A percentile compares a stretch with the other conserved stretches of the same genome.
phyloP scores from a whole-genome alignment of 2,329 filamentous ascomycete species.

The Colletotrichum sp. region DNA sequence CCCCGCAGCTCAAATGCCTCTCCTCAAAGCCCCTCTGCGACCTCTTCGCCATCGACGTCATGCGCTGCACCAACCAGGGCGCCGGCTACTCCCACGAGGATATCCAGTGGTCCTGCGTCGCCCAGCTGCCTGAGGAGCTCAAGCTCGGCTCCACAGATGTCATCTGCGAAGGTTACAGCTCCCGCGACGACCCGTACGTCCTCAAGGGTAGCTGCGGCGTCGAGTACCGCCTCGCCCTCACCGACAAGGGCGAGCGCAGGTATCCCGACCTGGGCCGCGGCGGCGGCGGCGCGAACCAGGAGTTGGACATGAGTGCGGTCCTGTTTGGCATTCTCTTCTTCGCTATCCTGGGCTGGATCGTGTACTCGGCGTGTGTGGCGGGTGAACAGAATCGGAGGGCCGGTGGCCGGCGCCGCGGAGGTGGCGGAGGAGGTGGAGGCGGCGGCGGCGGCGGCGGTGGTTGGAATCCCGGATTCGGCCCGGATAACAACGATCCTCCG shows the following conservation, averaged over 20 bases:
- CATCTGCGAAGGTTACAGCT: constrained; percentile 86
- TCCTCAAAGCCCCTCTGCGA: constrained; percentile 68
- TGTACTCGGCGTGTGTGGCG: constrained; percentile 56
- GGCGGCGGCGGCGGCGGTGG: constrained; percentile 45
- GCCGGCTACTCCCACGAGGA: constrained; percentile 79
- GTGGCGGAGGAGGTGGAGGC: constrained; percentile 44
- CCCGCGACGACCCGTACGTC: constrained; percentile 80
- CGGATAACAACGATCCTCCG: constrained; percentile 51
- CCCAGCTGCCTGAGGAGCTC: constrained; percentile 62
- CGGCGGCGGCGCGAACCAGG: constrained; percentile 35
- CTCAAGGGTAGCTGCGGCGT: constrained; percentile 92
- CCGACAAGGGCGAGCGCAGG: constrained; percentile 72
- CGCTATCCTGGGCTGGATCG: constrained; percentile 63
- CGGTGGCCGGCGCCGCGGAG: constrained; percentile 39
- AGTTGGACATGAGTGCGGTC: constrained; percentile 37
- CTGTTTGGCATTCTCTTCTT: constrained; percentile 67
- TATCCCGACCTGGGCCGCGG: constrained; percentile 62
- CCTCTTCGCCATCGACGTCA: constrained; percentile 76
- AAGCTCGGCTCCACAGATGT: constrained; percentile 87
- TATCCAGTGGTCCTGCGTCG: constrained; percentile 88
- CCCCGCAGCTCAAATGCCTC: constrained; percentile 81
- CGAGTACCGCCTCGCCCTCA: constrained; percentile 83
- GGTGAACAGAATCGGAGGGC: constrained; percentile 16
- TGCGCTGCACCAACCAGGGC: constrained; percentile 91
- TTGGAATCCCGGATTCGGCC: constrained; percentile 40